phyloP scores from a whole-genome alignment of 2,329 filamentous ascomycete genomes.

The Claviceps purpurea region DNA sequence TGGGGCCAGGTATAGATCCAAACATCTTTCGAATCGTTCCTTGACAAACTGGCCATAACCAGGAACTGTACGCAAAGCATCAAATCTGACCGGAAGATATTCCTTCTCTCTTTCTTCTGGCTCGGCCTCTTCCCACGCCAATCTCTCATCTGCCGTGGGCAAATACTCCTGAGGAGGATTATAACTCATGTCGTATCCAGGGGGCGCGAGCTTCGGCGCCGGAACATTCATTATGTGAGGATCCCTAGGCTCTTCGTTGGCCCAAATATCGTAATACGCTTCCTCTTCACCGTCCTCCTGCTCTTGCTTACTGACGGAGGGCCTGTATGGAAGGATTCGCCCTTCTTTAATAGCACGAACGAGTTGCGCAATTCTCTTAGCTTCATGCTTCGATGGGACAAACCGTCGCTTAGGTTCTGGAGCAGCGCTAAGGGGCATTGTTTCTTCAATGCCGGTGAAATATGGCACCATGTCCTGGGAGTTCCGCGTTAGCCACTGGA shows the following conservation, averaged over 20 bases:
- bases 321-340: conserved; percentile 79
- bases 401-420: conserved; percentile 95
- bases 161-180: conserved; percentile 93
- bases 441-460: conserved; percentile 80
- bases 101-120: conserved; percentile 85
- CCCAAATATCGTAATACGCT: conserved; percentile 82
- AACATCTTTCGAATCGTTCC: conserved; percentile 87
- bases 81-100: conserved; percentile 71
- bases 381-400: conserved; percentile 91
- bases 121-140: conserved; percentile 73
- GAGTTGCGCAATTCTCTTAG: conserved; percentile 92
- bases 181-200: conserved; percentile 90
- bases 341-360: conserved; percentile 92
- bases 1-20: conserved; percentile 91
- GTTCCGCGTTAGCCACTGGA: background rate
- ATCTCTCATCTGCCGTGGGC: conserved; percentile 70
- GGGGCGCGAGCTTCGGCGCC: conserved; percentile 83
- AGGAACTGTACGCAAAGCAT: conserved; percentile 78
- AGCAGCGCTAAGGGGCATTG: conserved; percentile 88
- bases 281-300: conserved; percentile 60
- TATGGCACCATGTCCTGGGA: conserved; percentile 71
- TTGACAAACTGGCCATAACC: conserved; percentile 85
- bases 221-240: conserved; percentile 91
- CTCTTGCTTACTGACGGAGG: conserved; percentile 51
- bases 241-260: conserved; percentile 70